phyloP scores from a whole-genome alignment of 148 eudicot species.

The Cornus controversa region DNA sequence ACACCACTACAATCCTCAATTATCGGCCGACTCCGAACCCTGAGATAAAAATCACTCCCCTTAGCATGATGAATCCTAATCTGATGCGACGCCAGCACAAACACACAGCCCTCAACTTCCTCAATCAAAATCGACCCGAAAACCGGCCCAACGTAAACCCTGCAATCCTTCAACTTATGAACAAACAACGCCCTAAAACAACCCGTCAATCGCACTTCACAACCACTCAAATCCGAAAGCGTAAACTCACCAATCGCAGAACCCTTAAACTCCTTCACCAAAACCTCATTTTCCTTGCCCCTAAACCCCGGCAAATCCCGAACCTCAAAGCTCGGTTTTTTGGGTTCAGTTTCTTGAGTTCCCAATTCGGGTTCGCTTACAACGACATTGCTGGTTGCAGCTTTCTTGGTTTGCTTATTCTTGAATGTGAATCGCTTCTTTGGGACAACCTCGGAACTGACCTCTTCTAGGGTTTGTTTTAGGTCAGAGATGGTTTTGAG shows the following conservation, averaged over 20 bases:
- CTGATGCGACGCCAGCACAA: slow-evolving; percentile 83
- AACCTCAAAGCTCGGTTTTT: slow-evolving; percentile 9
- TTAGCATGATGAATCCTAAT: slow-evolving; percentile 83
- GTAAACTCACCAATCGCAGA: slow-evolving; percentile 61
- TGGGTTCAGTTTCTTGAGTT: slow-evolving; percentile 14
- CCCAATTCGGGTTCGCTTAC: slow-evolving; percentile 14
- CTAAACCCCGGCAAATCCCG: slow-evolving; percentile 62
- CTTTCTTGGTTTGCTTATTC: slow-evolving; percentile 42
- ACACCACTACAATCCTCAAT: slow-evolving; percentile 75
- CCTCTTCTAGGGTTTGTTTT: slow-evolving; percentile 53
- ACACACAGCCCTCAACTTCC: slow-evolving; percentile 62
- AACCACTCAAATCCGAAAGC: slow-evolving; percentile 49
- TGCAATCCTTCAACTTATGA: slow-evolving; percentile 56
- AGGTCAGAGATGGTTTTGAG: slow-evolving; percentile 52
- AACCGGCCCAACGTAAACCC: slow-evolving; percentile 63
- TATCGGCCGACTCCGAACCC: slow-evolving; percentile 83
- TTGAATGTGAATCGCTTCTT: slow-evolving; percentile 74
- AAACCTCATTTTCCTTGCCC: slow-evolving; percentile 46
- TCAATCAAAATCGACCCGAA: slow-evolving; percentile 80
- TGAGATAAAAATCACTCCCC: slow-evolving; percentile 67
- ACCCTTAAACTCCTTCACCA: slow-evolving; percentile 56
- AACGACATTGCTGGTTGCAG: not conserved
- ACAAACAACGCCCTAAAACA: slow-evolving; percentile 62
- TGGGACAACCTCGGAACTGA: slow-evolving; percentile 48
- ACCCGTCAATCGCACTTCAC: slow-evolving; percentile 70